Evolutionary conservation across 1,284 basidiomycete genomes (phyloP).

Genomic region (Microbotryum silenes-acaulis): DNA sequence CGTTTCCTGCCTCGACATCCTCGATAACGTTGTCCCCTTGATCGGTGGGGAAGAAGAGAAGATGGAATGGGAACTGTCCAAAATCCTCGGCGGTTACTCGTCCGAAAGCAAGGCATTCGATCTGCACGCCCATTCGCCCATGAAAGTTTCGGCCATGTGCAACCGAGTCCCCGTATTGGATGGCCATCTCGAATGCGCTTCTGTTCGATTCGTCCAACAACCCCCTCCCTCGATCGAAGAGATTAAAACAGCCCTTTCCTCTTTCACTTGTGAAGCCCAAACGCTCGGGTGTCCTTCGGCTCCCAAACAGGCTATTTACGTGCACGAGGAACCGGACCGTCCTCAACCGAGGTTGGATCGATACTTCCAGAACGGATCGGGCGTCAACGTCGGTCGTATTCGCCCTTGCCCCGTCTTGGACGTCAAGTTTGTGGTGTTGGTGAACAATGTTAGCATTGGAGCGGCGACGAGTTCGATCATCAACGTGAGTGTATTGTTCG

Average conservation of each 20-base stretch:
- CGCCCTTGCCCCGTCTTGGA: constrained; percentile 86
- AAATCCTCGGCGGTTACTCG: constrained; percentile 81
- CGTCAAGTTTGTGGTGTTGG: constrained; percentile 77
- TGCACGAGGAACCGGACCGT: constrained; percentile 86
- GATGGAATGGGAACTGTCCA: constrained; percentile 96
- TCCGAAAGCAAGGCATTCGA: constrained; percentile 61
- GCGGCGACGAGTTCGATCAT: constrained; percentile 96
- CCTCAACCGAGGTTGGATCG: constrained; percentile 91
- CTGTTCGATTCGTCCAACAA: constrained; percentile 68
- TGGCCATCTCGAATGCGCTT: constrained; percentile 82
- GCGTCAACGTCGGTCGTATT: constrained; percentile 85
- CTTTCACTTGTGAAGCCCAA: constrained; percentile 71
- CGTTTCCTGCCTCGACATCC: constrained; percentile 78
- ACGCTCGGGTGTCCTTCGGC: constrained; percentile 76
- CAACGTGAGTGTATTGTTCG: constrained; percentile 50
- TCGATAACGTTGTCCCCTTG: constrained; percentile 94
- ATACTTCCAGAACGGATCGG: constrained; percentile 83
- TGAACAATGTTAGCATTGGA: constrained; percentile 93
- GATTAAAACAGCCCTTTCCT: constrained; percentile 69
- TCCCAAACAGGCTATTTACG: constrained; percentile 75
- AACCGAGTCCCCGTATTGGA: constrained; percentile 90
- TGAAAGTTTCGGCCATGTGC: constrained; percentile 82
- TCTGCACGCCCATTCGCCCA: constrained; percentile 67
- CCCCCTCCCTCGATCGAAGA: constrained; percentile 82
- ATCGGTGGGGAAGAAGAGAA: constrained; percentile 84